Percentiles rank a stretch among this genome's conserved stretches.
phyloP scores from a whole-genome alignment of 495 filamentous ascomycete species.

The Penicillium parvum region DNA sequence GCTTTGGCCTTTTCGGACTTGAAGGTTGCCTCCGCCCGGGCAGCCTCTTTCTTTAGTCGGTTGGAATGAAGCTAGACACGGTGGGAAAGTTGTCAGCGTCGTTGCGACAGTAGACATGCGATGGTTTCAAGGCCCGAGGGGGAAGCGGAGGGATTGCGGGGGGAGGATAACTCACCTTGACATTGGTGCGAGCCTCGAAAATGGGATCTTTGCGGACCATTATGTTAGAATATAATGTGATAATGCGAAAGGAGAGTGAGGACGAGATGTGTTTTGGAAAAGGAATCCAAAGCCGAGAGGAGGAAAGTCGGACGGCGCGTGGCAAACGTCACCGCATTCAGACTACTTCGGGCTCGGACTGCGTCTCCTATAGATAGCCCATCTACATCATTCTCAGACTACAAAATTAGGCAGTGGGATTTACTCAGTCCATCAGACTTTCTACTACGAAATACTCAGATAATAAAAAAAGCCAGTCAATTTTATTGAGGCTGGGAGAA shows the following conservation, averaged over 20 bases:
- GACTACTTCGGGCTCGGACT: not conserved
- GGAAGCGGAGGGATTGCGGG: constrained; percentile 1
- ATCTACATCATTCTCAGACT: too few relatives aligned
- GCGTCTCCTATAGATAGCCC: too few relatives aligned
- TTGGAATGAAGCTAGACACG: constrained; percentile 48
- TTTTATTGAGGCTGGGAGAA: constrained; percentile 3
- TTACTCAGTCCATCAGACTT: not conserved
- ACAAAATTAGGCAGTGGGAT: too few relatives aligned
- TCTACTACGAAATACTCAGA: not conserved
- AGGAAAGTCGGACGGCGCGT: constrained; percentile 13
- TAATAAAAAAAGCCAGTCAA: constrained; percentile 9
- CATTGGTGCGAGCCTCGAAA: constrained; percentile 50
- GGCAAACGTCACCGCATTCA: constrained; percentile 30
- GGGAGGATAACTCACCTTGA: constrained; percentile 31
- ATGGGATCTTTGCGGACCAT: constrained; percentile 49
- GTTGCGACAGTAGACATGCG: too few relatives aligned
- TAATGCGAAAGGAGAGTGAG: not conserved
- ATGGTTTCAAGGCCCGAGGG: not conserved
- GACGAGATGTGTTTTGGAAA: not conserved
- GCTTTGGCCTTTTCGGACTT: constrained; percentile 48
- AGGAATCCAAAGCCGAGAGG: constrained; percentile 1
- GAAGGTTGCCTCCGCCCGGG: constrained; percentile 43
- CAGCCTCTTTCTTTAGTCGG: constrained; percentile 45
- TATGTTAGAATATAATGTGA: constrained; percentile 12
- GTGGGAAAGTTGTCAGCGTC: not conserved